Conservation (phyloP, 192 early-diverging fungal genomes). For the Paraglomus brasilianum region DNA sequence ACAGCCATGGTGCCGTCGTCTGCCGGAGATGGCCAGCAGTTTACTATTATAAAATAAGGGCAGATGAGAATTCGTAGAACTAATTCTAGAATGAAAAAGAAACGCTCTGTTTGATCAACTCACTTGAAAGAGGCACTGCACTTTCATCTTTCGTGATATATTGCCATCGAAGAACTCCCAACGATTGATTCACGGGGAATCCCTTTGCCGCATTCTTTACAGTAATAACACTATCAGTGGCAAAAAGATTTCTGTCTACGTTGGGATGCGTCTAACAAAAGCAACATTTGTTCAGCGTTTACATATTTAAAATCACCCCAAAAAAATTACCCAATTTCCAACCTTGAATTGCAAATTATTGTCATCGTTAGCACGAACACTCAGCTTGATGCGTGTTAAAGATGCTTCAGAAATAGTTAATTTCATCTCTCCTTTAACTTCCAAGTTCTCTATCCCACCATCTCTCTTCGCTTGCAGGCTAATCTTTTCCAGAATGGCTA, state of each 20-base stretch:
- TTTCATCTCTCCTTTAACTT: constrained; percentile 90
- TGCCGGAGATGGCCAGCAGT: constrained; percentile 95
- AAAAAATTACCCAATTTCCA: neutral
- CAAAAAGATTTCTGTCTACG: constrained; percentile 89
- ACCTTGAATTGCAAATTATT: constrained; percentile 82
- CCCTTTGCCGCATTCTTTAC: constrained; percentile 78
- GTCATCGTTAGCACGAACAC: constrained; percentile 59
- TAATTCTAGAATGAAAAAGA: neutral
- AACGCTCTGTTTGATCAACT: constrained; percentile 9
- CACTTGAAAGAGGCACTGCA: constrained; percentile 79
- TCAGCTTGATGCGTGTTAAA: constrained; percentile 61
- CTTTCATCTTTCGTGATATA: constrained; percentile 80
- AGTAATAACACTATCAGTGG: constrained; percentile 65
- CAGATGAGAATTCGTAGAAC: neutral
- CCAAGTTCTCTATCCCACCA: constrained; percentile 88
- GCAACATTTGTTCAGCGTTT: neutral
- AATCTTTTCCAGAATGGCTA: constrained; percentile 87
- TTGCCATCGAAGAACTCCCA: constrained; percentile 90
- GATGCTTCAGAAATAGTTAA: constrained; percentile 74
- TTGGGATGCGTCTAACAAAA: constrained; percentile 87
- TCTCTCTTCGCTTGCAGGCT: constrained; percentile 80
- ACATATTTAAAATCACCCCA: neutral
- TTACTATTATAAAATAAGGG: constrained; percentile 55
- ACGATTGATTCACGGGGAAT: constrained; percentile 83
- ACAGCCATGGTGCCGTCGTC: constrained; percentile 88